A percentile compares a stretch with the other conserved stretches of the same genome.
Conservation (phyloP, 2,329 filamentous ascomycete genomes). For the Penicillium aurantiogriseum region DNA sequence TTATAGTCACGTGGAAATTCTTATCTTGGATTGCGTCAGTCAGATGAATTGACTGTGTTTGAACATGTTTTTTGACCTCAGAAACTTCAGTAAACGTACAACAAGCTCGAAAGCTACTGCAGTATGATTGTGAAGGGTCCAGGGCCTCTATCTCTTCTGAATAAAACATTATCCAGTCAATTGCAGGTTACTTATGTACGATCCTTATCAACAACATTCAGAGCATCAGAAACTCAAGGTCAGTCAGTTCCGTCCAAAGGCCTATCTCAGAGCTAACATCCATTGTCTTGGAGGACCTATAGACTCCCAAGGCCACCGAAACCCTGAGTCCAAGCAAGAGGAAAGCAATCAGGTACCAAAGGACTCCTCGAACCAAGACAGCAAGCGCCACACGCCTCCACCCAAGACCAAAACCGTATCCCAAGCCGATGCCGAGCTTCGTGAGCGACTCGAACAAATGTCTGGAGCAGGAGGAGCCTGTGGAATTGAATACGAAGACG, state of each 20-base stretch:
- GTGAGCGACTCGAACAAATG: constrained; percentile 62
- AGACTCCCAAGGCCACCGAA: background rate
- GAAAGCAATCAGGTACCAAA: background rate
- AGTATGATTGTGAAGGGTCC: background rate
- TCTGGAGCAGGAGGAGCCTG: constrained; percentile 69
- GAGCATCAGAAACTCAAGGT: constrained; percentile 8
- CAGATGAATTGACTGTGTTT: background rate
- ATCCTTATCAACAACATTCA: constrained; percentile 7
- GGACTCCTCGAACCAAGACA: constrained; percentile 2
- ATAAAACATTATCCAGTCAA: background rate
- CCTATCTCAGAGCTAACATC: background rate
- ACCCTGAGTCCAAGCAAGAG: background rate
- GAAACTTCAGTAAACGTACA: background rate
- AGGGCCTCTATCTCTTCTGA: background rate
- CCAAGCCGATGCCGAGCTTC: constrained; percentile 66
- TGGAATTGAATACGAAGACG: constrained; percentile 73
- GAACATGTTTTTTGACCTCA: background rate
- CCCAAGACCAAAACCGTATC: constrained; percentile 55
- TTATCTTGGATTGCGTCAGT: constrained; percentile 2
- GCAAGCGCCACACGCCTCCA: constrained; percentile 9
- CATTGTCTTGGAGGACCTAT: background rate
- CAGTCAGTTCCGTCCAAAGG: background rate
- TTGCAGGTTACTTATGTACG: background rate
- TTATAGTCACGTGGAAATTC: background rate
- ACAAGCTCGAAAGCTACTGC: background rate